Conservation (phyloP, 1,284 basidiomycete genomes). For the Leccinum huronense region DNA sequence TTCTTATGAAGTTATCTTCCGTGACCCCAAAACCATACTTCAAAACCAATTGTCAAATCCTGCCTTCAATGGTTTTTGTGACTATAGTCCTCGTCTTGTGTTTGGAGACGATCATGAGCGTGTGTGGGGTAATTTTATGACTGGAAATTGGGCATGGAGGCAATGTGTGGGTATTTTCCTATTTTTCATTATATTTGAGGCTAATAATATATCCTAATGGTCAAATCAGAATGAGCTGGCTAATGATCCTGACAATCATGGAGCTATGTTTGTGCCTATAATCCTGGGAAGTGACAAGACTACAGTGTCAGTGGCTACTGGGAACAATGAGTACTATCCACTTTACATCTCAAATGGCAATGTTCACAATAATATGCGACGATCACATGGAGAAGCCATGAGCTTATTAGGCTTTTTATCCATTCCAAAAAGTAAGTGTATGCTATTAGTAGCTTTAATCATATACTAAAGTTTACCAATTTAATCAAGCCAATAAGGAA, state of each 20-base stretch:
- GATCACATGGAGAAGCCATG: not conserved
- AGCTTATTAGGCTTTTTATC: constrained; percentile 1
- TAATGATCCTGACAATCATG: not conserved
- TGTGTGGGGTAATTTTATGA: constrained; percentile 2
- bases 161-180: not conserved
- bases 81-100: not conserved
- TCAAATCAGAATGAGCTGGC: not conserved
- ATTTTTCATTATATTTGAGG: not conserved
- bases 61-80: not conserved
- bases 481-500: not conserved
- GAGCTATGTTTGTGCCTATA: constrained; percentile 1
- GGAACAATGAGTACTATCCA: constrained; percentile 1
- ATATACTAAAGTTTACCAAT: no score
- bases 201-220: no score
- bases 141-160: constrained; percentile 1
- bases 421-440: not conserved
- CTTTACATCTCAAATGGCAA: constrained; percentile 1
- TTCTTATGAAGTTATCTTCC: not conserved
- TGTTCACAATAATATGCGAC: not conserved
- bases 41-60: constrained; percentile 1
- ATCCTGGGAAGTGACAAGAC: not conserved
- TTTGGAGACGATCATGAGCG: constrained; percentile 1
- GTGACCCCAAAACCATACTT: not conserved
- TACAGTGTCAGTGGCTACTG: constrained; percentile 1
- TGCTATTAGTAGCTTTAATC: no score